Conservation (phyloP, 805 yeast genomes). For the Brettanomyces sp. region DNA sequence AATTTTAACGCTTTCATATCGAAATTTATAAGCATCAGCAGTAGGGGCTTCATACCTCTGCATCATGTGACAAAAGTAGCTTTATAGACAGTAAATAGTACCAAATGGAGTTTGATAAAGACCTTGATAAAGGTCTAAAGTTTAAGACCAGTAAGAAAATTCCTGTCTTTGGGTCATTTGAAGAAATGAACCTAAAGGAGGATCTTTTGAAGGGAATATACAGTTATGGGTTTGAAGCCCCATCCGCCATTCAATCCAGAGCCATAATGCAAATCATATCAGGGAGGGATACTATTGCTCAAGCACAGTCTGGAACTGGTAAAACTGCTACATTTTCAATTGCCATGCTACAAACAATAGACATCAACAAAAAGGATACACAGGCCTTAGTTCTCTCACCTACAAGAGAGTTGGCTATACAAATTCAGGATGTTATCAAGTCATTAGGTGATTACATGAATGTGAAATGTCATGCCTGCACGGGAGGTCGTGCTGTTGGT, state of each 20-base stretch:
- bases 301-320: slow-evolving; percentile 87
- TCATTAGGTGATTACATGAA: slow-evolving; percentile 88
- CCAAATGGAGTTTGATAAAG: slow-evolving; percentile 52
- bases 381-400: slow-evolving; percentile 96
- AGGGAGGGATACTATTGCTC: slow-evolving; percentile 70
- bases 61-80: background rate
- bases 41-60: background rate
- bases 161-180: slow-evolving; percentile 46
- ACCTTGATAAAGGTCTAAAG: slow-evolving; percentile 48
- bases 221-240: slow-evolving; percentile 73
- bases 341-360: slow-evolving; percentile 50
- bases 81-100: slow-evolving; percentile 1
- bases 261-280: slow-evolving; percentile 72
- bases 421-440: slow-evolving; percentile 88
- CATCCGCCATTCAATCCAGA: slow-evolving; percentile 75
- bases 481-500: slow-evolving; percentile 89
- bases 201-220: slow-evolving; percentile 55
- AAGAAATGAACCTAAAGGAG: slow-evolving; percentile 66
- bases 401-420: slow-evolving; percentile 94
- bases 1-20: background rate
- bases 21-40: background rate
- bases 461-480: slow-evolving; percentile 89
- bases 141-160: slow-evolving; percentile 56
- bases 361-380: slow-evolving; percentile 59
- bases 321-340: slow-evolving; percentile 85